Evolutionary conservation across 2,329 filamentous ascomycete genomes (phyloP).

Genomic region (Fusarium bactridioides): DNA sequence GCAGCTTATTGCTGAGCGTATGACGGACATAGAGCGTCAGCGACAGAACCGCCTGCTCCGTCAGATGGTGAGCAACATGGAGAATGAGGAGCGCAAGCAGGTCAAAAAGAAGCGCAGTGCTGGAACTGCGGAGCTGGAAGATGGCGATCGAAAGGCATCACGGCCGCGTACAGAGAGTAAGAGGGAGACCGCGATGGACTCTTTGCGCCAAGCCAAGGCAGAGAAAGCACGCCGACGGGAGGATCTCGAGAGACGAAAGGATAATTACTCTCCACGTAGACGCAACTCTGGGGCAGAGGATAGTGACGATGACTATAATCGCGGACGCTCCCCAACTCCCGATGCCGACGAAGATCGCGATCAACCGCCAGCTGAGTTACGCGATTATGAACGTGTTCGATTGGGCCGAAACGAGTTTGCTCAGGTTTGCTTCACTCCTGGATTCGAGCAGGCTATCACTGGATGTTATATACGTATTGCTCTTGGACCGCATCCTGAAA

Average conservation of each 20-base stretch:
- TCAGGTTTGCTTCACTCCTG: slow-evolving; percentile 91
- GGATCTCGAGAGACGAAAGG: slow-evolving; percentile 68
- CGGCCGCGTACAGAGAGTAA: slow-evolving; percentile 67
- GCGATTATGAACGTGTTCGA: slow-evolving; percentile 84
- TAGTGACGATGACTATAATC: slow-evolving; percentile 82
- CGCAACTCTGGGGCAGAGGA: slow-evolving; percentile 61
- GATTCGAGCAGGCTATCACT: slow-evolving; percentile 81
- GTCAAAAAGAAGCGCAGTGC: slow-evolving; percentile 78
- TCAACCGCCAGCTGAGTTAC: slow-evolving; percentile 74
- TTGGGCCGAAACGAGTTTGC: slow-evolving; percentile 88
- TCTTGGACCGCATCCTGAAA: slow-evolving; percentile 78
- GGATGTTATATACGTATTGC: slow-evolving; percentile 88
- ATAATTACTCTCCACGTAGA: slow-evolving; percentile 52
- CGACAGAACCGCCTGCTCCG: slow-evolving; percentile 84
- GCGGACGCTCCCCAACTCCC: slow-evolving; percentile 61
- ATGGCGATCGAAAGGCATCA: slow-evolving; percentile 75
- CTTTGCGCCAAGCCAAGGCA: slow-evolving; percentile 66
- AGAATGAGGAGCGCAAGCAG: slow-evolving; percentile 64
- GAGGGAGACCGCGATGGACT: slow-evolving; percentile 73
- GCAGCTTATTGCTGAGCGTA: slow-evolving; percentile 86
- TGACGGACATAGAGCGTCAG: slow-evolving; percentile 80
- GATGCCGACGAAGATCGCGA: slow-evolving; percentile 74
- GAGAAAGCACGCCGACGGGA: slow-evolving; percentile 62
- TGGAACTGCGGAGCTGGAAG: slow-evolving; percentile 79
- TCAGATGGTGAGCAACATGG: slow-evolving; percentile 74